These are phyloP conservation scores for Pneumocystis carinii DNA, from an alignment of 1,139 yeast species.

Conservation along the genomic window DNA sequence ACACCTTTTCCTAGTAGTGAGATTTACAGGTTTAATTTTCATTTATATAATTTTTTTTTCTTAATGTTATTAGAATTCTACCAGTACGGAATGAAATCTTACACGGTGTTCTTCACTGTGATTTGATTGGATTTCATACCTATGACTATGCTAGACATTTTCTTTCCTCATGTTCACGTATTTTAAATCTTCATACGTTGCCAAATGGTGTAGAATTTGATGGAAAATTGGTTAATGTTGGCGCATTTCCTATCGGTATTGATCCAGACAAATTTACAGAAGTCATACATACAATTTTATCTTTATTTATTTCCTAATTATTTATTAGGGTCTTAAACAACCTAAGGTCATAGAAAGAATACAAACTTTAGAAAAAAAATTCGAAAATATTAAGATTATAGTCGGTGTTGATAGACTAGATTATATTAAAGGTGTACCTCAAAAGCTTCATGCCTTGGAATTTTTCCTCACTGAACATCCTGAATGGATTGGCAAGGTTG, in stretches of 20 bases:
- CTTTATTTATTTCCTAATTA: neutral
- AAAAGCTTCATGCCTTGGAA: conserved; percentile 87
- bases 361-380: conserved; percentile 43
- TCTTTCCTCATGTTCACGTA: conserved; percentile 76
- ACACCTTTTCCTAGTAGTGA: conserved; percentile 98
- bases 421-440: conserved; percentile 95
- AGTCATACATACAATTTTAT: neutral
- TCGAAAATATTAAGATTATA: conserved; percentile 62
- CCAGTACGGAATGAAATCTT: conserved; percentile 91
- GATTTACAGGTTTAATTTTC: conserved; percentile 36
- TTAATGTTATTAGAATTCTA: conserved; percentile 39
- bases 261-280: conserved; percentile 83
- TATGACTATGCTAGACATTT: conserved; percentile 98
- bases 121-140: conserved; percentile 95
- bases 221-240: conserved; percentile 67
- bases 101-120: conserved; percentile 84
- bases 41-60: neutral
- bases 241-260: conserved; percentile 97
- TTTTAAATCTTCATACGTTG: conserved; percentile 63
- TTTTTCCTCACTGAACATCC: conserved; percentile 85
- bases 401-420: conserved; percentile 94
- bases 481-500: conserved; percentile 96
- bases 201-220: conserved; percentile 82
- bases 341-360: conserved; percentile 53
- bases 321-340: conserved; percentile 41